These are phyloP conservation scores for Pichia occidentalis DNA, from an alignment of 805 yeast genomes.

Conservation along the genomic window DNA sequence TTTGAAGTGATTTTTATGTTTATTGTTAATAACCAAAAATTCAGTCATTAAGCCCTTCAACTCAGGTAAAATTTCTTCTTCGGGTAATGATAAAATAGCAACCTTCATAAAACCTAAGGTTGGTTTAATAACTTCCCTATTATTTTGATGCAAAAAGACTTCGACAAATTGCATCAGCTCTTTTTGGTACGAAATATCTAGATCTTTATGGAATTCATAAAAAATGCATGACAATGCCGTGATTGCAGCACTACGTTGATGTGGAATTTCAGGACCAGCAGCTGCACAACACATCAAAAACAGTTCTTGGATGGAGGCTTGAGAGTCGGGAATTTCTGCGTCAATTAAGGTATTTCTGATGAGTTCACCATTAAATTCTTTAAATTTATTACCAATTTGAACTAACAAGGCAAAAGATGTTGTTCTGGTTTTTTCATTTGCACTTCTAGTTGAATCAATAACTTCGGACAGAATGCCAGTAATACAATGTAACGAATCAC, in stretches of 20 bases:
- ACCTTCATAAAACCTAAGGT: slow-evolving; percentile 93
- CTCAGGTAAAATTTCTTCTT: slow-evolving; percentile 61
- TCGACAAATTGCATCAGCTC: slow-evolving; percentile 86
- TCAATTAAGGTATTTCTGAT: slow-evolving; percentile 61
- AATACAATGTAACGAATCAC: slow-evolving; percentile 61
- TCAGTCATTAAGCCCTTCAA: slow-evolving; percentile 61
- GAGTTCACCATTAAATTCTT: slow-evolving; percentile 47
- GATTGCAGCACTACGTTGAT: slow-evolving; percentile 95
- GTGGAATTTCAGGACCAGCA: slow-evolving; percentile 86
- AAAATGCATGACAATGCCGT: slow-evolving; percentile 83
- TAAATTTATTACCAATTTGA: slow-evolving; percentile 75
- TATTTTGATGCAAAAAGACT: slow-evolving; percentile 81
- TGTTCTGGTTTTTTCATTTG: slow-evolving; percentile 85
- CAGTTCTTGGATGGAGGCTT: slow-evolving; percentile 70
- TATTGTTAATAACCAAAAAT: slow-evolving; percentile 88
- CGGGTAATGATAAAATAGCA: slow-evolving; percentile 75
- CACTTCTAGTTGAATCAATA: slow-evolving; percentile 84
- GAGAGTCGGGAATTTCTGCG: slow-evolving; percentile 50
- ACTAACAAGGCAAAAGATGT: slow-evolving; percentile 69
- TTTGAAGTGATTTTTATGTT: slow-evolving; percentile 92
- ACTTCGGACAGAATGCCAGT: slow-evolving; percentile 82
- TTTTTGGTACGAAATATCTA: slow-evolving; percentile 52
- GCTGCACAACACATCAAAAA: slow-evolving; percentile 96
- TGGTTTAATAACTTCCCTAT: slow-evolving; percentile 88
- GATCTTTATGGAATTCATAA: slow-evolving; percentile 70